A percentile compares a stretch with the other conserved stretches of the same genome.
phyloP scores from a whole-genome alignment of 1,284 basidiomycete genomes.

The Cryptococcus wingfieldii region DNA sequence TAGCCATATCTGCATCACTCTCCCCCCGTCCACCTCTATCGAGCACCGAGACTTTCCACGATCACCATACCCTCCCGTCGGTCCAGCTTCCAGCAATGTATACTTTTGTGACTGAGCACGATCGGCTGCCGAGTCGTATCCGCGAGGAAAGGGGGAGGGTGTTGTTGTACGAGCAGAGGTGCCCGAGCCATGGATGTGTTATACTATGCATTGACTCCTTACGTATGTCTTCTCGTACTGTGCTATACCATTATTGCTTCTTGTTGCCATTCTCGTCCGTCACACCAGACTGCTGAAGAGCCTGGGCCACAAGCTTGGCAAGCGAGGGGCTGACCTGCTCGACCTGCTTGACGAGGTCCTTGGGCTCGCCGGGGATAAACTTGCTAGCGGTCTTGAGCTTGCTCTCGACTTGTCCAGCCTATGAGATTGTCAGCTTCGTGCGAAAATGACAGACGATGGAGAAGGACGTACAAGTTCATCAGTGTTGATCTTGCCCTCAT shows the following conservation, averaged over 20 bases:
- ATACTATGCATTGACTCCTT: too few relatives aligned
- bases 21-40: background rate
- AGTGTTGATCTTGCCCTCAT: conserved; percentile 39
- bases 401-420: conserved; percentile 35
- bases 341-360: conserved; percentile 39
- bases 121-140: too few relatives aligned
- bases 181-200: too few relatives aligned
- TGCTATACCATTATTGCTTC: conserved; percentile 13
- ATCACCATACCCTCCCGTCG: background rate
- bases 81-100: too few relatives aligned
- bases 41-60: background rate
- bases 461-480: conserved; percentile 28
- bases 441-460: background rate
- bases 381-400: conserved; percentile 30
- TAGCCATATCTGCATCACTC: background rate
- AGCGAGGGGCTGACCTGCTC: conserved; percentile 37
- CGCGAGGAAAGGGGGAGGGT: too few relatives aligned
- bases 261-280: conserved; percentile 33
- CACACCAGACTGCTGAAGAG: conserved; percentile 34
- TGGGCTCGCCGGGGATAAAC: conserved; percentile 39
- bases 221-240: too few relatives aligned
- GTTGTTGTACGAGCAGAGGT: too few relatives aligned
- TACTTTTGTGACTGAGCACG: too few relatives aligned
- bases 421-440: background rate
- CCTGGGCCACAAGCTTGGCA: conserved; percentile 39